phyloP scores from a whole-genome alignment of 73 alveolate species.

The Paramecium pentaurelia region DNA sequence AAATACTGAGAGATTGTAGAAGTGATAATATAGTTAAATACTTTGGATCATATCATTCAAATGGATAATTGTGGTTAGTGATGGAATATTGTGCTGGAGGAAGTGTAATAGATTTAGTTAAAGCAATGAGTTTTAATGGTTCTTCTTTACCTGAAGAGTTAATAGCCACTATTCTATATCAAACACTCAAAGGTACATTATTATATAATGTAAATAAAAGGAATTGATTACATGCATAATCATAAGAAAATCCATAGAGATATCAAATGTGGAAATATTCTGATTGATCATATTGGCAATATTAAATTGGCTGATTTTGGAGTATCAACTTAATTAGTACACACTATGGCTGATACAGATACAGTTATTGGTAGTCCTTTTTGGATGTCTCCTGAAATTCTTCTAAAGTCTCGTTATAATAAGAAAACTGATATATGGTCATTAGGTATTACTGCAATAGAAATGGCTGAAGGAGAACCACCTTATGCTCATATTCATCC shows the following conservation, averaged over 20 bases:
- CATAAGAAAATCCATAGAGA: slow-evolving; percentile 91
- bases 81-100: slow-evolving; percentile 97
- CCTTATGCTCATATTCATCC: slow-evolving; percentile 93
- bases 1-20: slow-evolving; percentile 85
- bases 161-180: slow-evolving; percentile 65
- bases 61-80: slow-evolving; percentile 94
- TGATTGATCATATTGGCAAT: slow-evolving; percentile 79
- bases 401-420: slow-evolving; percentile 75
- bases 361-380: slow-evolving; percentile 95
- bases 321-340: slow-evolving; percentile 71
- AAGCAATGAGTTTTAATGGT: slow-evolving; percentile 72
- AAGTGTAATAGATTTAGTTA: slow-evolving; percentile 85
- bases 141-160: slow-evolving; percentile 64
- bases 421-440: slow-evolving; percentile 98
- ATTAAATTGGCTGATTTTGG: slow-evolving; percentile 92
- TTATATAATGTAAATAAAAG: neutral
- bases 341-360: slow-evolving; percentile 67
- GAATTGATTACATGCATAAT: slow-evolving; percentile 76
- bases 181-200: slow-evolving; percentile 49
- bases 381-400: slow-evolving; percentile 99
- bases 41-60: slow-evolving; percentile 84
- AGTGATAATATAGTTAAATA: slow-evolving; percentile 89
- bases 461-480: slow-evolving; percentile 98
- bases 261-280: slow-evolving; percentile 90
- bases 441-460: slow-evolving; percentile 96